Conservation (phyloP, 768 basidiomycete genomes). For the Dioszegia hungarica region DNA sequence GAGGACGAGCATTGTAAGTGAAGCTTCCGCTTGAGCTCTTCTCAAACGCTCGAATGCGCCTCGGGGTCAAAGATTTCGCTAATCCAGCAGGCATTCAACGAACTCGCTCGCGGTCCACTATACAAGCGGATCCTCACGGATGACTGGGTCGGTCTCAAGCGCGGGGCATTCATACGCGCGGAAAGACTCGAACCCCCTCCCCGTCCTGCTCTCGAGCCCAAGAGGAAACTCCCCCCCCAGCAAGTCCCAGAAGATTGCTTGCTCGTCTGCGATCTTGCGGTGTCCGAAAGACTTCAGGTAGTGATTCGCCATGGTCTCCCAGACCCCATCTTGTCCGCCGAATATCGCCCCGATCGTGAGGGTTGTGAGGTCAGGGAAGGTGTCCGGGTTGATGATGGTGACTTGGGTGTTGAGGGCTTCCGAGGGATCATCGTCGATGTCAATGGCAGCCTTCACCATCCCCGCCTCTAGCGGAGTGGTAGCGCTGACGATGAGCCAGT, state of each 20-base stretch:
- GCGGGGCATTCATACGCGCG: neutral
- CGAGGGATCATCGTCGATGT: too few relatives aligned
- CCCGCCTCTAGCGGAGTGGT: too few relatives aligned
- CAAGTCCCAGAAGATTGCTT: too few relatives aligned
- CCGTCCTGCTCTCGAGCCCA: too few relatives aligned
- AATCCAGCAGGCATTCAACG: neutral
- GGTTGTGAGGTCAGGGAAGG: neutral
- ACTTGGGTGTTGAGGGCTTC: too few relatives aligned
- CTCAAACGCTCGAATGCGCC: neutral
- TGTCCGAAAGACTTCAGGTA: too few relatives aligned
- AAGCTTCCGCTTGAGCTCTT: neutral
- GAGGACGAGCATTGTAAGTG: slow-evolving; percentile 1
- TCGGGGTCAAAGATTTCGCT: neutral
- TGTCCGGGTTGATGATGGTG: too few relatives aligned
- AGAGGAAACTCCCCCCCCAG: too few relatives aligned
- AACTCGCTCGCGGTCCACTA: neutral
- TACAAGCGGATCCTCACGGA: neutral
- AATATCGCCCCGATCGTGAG: neutral
- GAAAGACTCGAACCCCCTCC: too few relatives aligned
- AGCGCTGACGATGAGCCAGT: too few relatives aligned
- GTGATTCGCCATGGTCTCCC: neutral
- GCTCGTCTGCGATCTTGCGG: too few relatives aligned
- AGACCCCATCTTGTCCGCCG: neutral
- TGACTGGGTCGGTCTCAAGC: neutral
- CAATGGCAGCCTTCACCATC: too few relatives aligned